These are phyloP conservation scores for Cinchona pubescens DNA, from an alignment of 257 asterid genomes.

Conservation along the genomic window DNA sequence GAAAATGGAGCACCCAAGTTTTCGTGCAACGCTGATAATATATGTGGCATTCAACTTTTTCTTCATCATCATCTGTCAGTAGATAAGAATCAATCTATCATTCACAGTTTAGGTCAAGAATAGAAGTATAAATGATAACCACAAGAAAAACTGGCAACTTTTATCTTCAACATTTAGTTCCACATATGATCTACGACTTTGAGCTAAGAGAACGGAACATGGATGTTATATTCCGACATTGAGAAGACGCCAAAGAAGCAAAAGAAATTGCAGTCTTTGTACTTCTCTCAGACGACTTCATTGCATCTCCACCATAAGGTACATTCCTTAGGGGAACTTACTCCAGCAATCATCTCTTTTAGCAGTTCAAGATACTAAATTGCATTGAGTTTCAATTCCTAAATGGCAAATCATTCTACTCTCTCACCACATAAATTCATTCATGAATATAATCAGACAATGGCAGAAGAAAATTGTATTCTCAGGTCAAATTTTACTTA, in stretches of 20 bases:
- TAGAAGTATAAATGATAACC: neutral
- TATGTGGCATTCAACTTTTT: slow-evolving; percentile 95
- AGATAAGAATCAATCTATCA: neutral
- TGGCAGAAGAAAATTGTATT: neutral
- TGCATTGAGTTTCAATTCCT: neutral
- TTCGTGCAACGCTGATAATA: slow-evolving; percentile 94
- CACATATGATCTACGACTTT: slow-evolving; percentile 14
- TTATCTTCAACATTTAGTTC: neutral
- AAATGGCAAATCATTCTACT: neutral
- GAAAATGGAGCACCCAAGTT: slow-evolving; percentile 95
- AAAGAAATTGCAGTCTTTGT: neutral
- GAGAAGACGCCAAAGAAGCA: neutral
- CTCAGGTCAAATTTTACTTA: neutral
- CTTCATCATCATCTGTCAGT: slow-evolving; percentile 68
- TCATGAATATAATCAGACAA: neutral
- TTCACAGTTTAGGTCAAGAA: neutral
- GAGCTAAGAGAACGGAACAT: neutral
- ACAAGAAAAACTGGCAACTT: neutral
- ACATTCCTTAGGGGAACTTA: neutral
- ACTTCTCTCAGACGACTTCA: neutral
- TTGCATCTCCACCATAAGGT: neutral
- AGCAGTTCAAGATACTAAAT: neutral
- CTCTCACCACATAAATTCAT: neutral
- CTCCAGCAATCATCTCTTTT: neutral
- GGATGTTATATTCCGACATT: neutral